Base-by-base conservation (phyloP, 805 yeast species). In the Metschnikowia koreensis region DNA sequence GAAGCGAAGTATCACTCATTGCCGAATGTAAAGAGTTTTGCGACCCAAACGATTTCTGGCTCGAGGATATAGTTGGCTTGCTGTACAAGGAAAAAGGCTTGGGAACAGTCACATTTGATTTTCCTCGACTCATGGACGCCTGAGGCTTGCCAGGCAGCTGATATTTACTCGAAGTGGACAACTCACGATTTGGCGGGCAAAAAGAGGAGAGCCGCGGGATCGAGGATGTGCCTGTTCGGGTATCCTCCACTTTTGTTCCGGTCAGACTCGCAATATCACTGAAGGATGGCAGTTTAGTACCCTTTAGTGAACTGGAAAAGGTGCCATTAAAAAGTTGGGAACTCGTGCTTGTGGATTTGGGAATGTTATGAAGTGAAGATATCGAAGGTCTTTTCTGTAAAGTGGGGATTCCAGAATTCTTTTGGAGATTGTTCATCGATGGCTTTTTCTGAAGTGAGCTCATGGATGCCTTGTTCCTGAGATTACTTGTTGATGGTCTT, bases 11-110 rank as follows among this genome's bases (percentile, higher is more conserved):
- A 27, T 44, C 42, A 44, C 59, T 57, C 36, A 54, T 41, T 6
- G 48, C 42, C n/a, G 60, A 50, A 12, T 44, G 46, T 43, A 51
- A 45, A 10, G 56, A 45, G 38, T 36, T 36, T n/a, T 41, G 54
- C 3, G 56, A 47, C 6, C 51, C 54, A 11, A 59, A 47, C 34
- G 59, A 49, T 54, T 71, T 71, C 50, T 70, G 75, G 3, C 72
- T 67, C 41, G 74, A 69, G 8, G 77, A 70, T 3, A 74, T 64
- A 9, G 79, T 74, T 1, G 79, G 79, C 55, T 68, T 67, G 55
- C 67, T 63, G 50, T 60, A 60, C 28, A 60, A 51, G 5, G 62
- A 58, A 50, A 64, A 65, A 17, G 71, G 70, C 45, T 66, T 58
- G 10, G 71, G 70, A 8, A 63, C 52, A 1, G 73, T 69, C 38